Percentiles rank a stretch among this genome's conserved stretches.
Conservation (phyloP, 106 monocot species). For the Allium cepa region DNA sequence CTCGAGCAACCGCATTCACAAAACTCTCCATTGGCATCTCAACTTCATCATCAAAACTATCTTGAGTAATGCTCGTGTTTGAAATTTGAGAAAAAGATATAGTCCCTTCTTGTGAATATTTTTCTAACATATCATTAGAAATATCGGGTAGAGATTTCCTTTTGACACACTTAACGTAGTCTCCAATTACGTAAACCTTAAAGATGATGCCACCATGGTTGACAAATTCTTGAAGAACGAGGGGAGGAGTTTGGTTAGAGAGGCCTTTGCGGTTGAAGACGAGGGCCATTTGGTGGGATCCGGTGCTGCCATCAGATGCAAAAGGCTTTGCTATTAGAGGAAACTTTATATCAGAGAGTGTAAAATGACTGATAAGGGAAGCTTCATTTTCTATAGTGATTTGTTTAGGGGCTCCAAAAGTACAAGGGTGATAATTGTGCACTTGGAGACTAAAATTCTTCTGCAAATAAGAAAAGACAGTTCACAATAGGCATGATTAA, state of each 20-base stretch:
- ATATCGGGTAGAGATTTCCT: conserved; percentile 58
- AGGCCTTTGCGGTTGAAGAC: conserved; percentile 34
- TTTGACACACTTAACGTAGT: conserved; percentile 55
- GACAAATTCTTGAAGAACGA: conserved; percentile 67
- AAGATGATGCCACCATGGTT: conserved; percentile 69
- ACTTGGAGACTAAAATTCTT: too few relatives aligned
- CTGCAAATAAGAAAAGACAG: too few relatives aligned
- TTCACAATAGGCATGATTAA: too few relatives aligned
- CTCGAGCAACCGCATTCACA: conserved; percentile 35
- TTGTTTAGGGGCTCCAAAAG: conserved; percentile 54
- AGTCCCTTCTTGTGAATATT: conserved; percentile 9
- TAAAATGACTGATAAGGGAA: conserved; percentile 20
- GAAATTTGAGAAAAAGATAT: conserved; percentile 54
- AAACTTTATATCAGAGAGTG: conserved; percentile 19
- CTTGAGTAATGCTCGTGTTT: neutral
- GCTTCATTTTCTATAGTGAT: conserved; percentile 25
- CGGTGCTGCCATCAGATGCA: conserved; percentile 48
- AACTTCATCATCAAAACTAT: conserved; percentile 17
- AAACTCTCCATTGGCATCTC: conserved; percentile 44
- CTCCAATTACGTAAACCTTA: conserved; percentile 65
- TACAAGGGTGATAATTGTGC: neutral
- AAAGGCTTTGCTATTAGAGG: conserved; percentile 64
- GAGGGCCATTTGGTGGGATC: conserved; percentile 59
- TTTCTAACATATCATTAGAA: conserved; percentile 21
- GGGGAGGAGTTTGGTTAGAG: conserved; percentile 36